Conservation (phyloP, 2,329 filamentous ascomycete genomes). For the Metarhizium sp. region DNA sequence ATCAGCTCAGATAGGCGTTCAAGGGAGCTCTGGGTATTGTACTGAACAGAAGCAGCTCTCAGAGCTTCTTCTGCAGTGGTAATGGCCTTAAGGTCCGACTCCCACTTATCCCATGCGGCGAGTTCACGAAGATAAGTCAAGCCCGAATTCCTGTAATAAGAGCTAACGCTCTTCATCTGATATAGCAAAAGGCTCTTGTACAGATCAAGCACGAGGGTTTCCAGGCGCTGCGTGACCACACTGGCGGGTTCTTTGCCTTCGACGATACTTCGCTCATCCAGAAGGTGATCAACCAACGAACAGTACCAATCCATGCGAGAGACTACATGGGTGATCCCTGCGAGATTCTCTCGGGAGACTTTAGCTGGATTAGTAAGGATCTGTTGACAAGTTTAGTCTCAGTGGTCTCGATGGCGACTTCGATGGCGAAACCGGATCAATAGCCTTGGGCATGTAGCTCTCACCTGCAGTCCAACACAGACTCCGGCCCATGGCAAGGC, state of each 20-base stretch:
- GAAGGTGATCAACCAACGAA: constrained; percentile 7
- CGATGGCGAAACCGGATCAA: neutral
- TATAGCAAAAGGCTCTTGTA: constrained; percentile 8
- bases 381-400: neutral
- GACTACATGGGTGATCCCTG: constrained; percentile 7
- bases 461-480: constrained; percentile 8
- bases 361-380: constrained; percentile 9
- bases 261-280: constrained; percentile 8
- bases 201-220: constrained; percentile 6
- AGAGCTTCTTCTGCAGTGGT: constrained; percentile 6
- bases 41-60: constrained; percentile 7
- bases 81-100: constrained; percentile 5
- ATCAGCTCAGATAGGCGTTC: constrained; percentile 7
- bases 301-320: constrained; percentile 9
- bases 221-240: constrained; percentile 6
- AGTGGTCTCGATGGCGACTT: neutral
- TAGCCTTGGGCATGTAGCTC: neutral
- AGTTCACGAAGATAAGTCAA: constrained; percentile 8
- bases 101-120: constrained; percentile 6
- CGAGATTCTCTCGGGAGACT: constrained; percentile 5
- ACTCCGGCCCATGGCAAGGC: constrained; percentile 9
- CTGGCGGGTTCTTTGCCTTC: constrained; percentile 4
- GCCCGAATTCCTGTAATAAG: constrained; percentile 7
- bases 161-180: constrained; percentile 8
- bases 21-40: constrained; percentile 8